Conservation (phyloP, 2,329 filamentous ascomycete species). For the Emericellopsis cladophorae region DNA sequence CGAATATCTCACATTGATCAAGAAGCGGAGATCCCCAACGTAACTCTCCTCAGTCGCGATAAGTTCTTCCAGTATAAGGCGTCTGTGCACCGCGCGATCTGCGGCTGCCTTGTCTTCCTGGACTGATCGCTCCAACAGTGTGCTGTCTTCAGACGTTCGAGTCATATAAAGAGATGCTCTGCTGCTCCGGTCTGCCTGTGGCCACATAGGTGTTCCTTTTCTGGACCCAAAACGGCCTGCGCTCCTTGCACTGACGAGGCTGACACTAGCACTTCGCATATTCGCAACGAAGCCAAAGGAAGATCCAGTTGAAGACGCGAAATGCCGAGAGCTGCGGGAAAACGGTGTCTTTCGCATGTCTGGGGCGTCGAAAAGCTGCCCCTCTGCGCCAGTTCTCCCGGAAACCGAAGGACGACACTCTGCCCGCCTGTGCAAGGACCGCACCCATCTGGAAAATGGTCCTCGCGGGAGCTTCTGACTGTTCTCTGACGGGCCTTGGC, state of each 20-base stretch:
- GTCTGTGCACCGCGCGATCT: constrained; percentile 60
- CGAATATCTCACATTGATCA: constrained; percentile 59
- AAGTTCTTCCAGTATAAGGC: constrained; percentile 73
- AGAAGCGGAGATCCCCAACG: constrained; percentile 72
- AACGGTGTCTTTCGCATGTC: not conserved
- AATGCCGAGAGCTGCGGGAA: not conserved
- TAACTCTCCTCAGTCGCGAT: constrained; percentile 81
- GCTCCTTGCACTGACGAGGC: constrained; percentile 60
- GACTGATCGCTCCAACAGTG: constrained; percentile 38
- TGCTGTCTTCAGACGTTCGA: constrained; percentile 54
- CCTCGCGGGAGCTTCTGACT: not conserved
- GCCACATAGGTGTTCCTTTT: constrained; percentile 35
- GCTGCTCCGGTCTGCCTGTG: constrained; percentile 50
- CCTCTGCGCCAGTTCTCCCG: not conserved
- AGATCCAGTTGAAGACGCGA: constrained; percentile 50
- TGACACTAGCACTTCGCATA: constrained; percentile 70
- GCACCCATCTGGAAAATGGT: constrained; percentile 65
- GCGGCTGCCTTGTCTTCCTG: constrained; percentile 54
- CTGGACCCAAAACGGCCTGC: constrained; percentile 45
- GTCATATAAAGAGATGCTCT: constrained; percentile 44
- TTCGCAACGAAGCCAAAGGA: constrained; percentile 72
- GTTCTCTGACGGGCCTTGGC: not conserved
- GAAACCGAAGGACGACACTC: constrained; percentile 17
- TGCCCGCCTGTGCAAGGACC: constrained; percentile 49
- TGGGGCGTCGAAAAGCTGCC: no score